phyloP scores from a whole-genome alignment of 2,329 filamentous ascomycete genomes.

The Pseudogymnoascus sp. region DNA sequence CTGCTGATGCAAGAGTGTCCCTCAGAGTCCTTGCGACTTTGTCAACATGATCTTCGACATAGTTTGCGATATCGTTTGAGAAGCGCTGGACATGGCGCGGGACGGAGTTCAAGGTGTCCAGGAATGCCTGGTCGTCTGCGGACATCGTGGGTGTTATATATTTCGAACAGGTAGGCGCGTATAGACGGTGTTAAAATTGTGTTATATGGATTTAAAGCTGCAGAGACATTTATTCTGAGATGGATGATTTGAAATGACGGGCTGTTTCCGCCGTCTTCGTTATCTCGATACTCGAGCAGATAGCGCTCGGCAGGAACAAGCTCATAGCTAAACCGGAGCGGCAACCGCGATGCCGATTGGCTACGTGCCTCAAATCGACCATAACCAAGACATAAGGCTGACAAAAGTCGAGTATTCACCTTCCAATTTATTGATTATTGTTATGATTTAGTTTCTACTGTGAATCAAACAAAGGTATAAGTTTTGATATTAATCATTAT shows the following conservation, averaged over 20 bases:
- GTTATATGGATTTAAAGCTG: neutral
- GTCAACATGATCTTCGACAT: conserved; percentile 75
- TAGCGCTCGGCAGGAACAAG: neutral
- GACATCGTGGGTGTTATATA: conserved; percentile 50
- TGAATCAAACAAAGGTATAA: neutral
- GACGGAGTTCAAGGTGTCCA: conserved; percentile 62
- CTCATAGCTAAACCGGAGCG: neutral
- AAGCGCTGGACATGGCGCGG: conserved; percentile 62
- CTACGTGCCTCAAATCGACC: neutral
- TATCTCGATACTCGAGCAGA: neutral
- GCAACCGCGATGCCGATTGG: neutral
- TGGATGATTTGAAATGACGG: conserved; percentile 8
- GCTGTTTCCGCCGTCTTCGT: neutral
- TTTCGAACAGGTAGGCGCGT: neutral
- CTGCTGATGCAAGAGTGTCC: conserved; percentile 56
- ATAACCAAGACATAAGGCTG: neutral
- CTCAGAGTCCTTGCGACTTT: conserved; percentile 62
- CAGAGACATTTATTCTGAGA: neutral
- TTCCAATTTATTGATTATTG: neutral
- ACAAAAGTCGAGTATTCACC: neutral
- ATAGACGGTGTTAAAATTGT: neutral
- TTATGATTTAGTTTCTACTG: neutral
- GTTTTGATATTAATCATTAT: neutral
- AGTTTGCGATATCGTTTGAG: conserved; percentile 65
- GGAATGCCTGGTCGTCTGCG: conserved; percentile 68